These are phyloP conservation scores for Venturia asperata DNA, from an alignment of 2,329 filamentous ascomycete species.

Conservation along the genomic window DNA sequence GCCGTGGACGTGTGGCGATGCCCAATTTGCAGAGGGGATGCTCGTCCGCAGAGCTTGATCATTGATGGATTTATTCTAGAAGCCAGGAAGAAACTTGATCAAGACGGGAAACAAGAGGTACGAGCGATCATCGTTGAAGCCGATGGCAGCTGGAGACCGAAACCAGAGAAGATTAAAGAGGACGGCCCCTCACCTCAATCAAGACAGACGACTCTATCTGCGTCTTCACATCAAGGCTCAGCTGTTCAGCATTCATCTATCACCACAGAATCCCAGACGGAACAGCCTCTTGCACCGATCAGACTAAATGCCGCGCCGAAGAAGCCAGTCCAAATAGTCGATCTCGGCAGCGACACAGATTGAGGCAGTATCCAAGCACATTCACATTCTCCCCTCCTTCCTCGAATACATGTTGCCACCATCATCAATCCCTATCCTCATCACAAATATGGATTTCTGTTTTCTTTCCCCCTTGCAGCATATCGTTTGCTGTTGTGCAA, in stretches of 20 bases:
- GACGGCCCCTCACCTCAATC: background rate
- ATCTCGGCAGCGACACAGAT: conserved; percentile 10
- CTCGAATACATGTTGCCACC: background rate
- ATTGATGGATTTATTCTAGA: conserved; percentile 67
- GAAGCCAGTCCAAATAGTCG: background rate
- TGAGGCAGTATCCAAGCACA: background rate
- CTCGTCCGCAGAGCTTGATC: conserved; percentile 61
- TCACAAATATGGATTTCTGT: background rate
- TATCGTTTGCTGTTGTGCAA: background rate
- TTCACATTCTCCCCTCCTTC: background rate
- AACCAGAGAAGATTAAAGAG: conserved; percentile 24
- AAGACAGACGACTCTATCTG: background rate
- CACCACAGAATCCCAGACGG: background rate
- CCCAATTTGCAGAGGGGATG: conserved; percentile 73
- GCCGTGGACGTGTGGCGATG: conserved; percentile 74
- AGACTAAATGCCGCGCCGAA: background rate
- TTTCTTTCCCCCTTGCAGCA: background rate
- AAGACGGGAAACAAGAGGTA: conserved; percentile 42
- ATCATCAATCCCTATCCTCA: background rate
- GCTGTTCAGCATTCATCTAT: background rate
- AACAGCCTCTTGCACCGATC: background rate
- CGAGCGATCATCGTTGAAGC: conserved; percentile 57
- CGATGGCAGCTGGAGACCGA: conserved; percentile 59
- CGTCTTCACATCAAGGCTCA: background rate
- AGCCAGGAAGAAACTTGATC: conserved; percentile 51